Evolutionary conservation across 2,329 filamentous ascomycete species (phyloP), one percentile per base, ranked within the genome.

Genomic region (Clonostachys chloroleuca): DNA sequence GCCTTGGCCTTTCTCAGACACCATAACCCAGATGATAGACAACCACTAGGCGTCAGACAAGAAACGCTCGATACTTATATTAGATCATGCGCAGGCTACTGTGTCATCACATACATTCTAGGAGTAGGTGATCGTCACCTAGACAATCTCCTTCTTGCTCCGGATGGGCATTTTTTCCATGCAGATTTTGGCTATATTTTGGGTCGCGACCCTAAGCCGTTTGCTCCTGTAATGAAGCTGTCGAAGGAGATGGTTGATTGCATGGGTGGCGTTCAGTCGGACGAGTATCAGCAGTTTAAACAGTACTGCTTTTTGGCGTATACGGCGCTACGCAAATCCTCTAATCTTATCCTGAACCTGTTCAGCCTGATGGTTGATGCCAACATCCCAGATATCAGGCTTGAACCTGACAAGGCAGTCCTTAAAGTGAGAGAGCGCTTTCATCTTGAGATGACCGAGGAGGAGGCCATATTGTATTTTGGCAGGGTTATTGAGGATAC

Each of bases 111-210:
- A 0, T 99, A 99, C 65, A 88, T 99, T 14, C 81, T 99, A 12
- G 95, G 94, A 34, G 94, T 99, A 4, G 94, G 94, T 17, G 94
- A 99, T 63, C 85, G 94, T 2, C 94, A 99, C 67, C 78, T 97
- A 3, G 94, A 99, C 64, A 99, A 99, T 59, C 81, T 99, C 2
- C 83, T 99, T 24, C 81, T 99, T 6, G 83, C 91, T 0, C 92
- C 94, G 1, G 87, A 92, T 55, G 94, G 84, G 0, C 90, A 95
- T 66, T 99, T 99, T 74, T 96, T 99, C 78, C 94, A 99, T 64
- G 92, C 92, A 33, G 94, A 99, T 65, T 99, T 99, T 59, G 94
- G 95, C 40, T 99, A 95, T 67, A 99, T 99, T 52, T 85, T 99
- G 2, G 94, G 94, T 16, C 88, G 94, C 39, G 94, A 99, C 56